phyloP scores from a whole-genome alignment of 192 early-diverging fungal species.

The Helicostylum pulchrum region DNA sequence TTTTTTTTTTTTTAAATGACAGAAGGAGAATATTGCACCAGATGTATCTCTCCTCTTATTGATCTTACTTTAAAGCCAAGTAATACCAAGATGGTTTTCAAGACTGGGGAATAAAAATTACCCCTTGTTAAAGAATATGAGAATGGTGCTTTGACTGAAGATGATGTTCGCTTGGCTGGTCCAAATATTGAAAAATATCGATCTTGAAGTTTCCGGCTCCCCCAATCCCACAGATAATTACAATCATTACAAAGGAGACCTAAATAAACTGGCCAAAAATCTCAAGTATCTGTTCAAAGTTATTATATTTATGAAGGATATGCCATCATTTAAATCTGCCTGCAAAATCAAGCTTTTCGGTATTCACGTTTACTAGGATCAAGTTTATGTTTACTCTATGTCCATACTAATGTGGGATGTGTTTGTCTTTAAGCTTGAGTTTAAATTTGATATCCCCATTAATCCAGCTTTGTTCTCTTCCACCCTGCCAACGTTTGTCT shows the following conservation, averaged over 20 bases:
- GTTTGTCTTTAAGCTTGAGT: background rate
- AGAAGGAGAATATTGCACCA: background rate
- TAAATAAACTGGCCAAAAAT: conserved; percentile 5
- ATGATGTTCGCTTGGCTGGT: background rate
- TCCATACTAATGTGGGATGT: background rate
- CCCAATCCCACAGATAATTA: background rate
- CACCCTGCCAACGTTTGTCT: background rate
- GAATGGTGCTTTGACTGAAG: conserved; percentile 2
- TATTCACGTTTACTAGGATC: background rate
- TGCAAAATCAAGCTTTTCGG: background rate
- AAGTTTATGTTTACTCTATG: background rate
- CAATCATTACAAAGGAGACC: background rate
- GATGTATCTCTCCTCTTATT: background rate
- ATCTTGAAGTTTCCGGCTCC: conserved; percentile 6
- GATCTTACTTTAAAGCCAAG: background rate
- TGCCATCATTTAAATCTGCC: background rate
- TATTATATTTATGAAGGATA: background rate
- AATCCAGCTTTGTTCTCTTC: background rate
- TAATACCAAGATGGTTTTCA: background rate
- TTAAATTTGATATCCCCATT: background rate
- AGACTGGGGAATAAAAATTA: background rate
- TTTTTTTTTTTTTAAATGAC: no score
- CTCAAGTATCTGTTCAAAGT: background rate
- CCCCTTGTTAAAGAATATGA: background rate
- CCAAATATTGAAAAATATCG: background rate